Conservation (phyloP, 1,139 yeast species). For the Tardiomyces blankii region DNA sequence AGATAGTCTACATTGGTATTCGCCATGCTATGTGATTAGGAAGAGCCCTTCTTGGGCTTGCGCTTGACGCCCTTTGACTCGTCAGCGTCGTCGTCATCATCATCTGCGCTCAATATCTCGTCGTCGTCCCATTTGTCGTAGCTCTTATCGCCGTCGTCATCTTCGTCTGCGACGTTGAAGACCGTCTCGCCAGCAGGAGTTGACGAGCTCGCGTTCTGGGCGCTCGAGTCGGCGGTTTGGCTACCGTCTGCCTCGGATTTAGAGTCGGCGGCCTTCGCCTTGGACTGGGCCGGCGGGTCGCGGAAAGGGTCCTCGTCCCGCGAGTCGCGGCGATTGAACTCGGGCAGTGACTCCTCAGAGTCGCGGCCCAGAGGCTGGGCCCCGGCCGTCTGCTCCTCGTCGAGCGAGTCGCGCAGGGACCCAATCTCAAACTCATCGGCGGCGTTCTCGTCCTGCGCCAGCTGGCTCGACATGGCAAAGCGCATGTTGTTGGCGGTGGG, state of each 20-base stretch:
- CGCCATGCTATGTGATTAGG: no score
- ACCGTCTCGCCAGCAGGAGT: background rate
- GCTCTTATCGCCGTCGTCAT: background rate
- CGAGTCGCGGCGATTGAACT: background rate
- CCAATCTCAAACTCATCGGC: constrained; percentile 43
- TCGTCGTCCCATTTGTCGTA: background rate
- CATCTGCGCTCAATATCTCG: background rate
- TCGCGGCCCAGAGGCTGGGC: constrained; percentile 1
- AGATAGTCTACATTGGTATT: no score
- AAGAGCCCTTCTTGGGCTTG: background rate
- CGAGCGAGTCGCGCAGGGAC: constrained; percentile 28
- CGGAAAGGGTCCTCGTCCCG: background rate
- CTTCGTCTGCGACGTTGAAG: background rate
- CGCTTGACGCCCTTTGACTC: constrained; percentile 1
- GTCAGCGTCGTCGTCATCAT: constrained; percentile 1
- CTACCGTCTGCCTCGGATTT: background rate
- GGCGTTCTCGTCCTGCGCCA: constrained; percentile 70
- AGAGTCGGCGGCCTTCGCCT: background rate
- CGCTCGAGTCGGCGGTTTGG: background rate
- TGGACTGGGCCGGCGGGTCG: no score
- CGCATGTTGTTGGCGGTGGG: constrained; percentile 93
- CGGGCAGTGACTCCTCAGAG: background rate
- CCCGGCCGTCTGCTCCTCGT: constrained; percentile 21
- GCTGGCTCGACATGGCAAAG: constrained; percentile 89
- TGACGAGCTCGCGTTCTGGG: background rate